Conservation (phyloP, 2,329 filamentous ascomycete genomes). For the Pezicula neosporulosa region DNA sequence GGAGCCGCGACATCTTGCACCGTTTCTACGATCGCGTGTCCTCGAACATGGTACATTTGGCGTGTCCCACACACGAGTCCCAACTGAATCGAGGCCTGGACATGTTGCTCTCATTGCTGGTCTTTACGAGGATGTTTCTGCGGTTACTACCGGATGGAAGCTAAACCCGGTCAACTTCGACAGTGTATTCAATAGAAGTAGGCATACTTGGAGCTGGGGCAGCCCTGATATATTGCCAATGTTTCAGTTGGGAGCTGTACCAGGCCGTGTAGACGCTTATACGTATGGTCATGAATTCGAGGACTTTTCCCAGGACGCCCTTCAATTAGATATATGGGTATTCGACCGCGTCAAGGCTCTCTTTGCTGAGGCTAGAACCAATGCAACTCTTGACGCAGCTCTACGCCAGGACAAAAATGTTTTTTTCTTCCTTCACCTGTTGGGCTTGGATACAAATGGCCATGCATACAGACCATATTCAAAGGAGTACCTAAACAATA, state of each 20-base stretch:
- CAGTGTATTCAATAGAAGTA: constrained; percentile 95
- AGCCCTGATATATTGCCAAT: constrained; percentile 96
- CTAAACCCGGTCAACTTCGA: constrained; percentile 98
- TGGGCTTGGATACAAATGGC: constrained; percentile 88
- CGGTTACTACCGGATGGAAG: constrained; percentile 97
- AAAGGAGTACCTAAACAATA: constrained; percentile 90
- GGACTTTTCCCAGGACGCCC: constrained; percentile 83
- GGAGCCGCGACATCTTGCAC: constrained; percentile 77
- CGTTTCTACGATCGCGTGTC: constrained; percentile 85
- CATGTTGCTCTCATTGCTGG: constrained; percentile 97
- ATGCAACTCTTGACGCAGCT: constrained; percentile 68
- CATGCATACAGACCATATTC: constrained; percentile 89
- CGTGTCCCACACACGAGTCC: constrained; percentile 93
- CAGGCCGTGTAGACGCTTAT: constrained; percentile 82
- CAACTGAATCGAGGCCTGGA: constrained; percentile 92
- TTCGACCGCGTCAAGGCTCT: constrained; percentile 90
- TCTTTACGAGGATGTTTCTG: constrained; percentile 95
- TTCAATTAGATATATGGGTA: constrained; percentile 85
- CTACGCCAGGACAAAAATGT: constrained; percentile 83
- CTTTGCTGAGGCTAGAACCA: constrained; percentile 75
- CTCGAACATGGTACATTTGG: constrained; percentile 92
- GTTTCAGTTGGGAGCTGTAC: constrained; percentile 91
- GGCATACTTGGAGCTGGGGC: constrained; percentile 99
- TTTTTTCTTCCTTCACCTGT: constrained; percentile 93
- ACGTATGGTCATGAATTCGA: constrained; percentile 82